Evolutionary conservation across 768 basidiomycete species (phyloP).

Genomic region (Kwoniella europaea): DNA sequence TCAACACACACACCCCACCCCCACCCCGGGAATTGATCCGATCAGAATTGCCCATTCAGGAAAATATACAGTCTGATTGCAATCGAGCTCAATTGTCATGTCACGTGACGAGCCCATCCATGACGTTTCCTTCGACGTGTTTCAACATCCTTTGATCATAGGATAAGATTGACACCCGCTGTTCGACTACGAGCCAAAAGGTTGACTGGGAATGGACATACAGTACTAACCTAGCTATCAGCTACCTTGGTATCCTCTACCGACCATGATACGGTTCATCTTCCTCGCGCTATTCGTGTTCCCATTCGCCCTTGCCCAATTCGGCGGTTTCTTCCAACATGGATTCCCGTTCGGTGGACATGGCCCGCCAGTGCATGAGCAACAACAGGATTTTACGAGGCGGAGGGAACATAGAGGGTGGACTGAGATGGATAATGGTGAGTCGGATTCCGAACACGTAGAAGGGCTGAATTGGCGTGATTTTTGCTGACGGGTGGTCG

Average conservation of each 20-base stretch:
- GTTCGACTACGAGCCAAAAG: no score
- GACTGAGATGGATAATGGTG: slow-evolving; percentile 27
- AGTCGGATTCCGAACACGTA: neutral
- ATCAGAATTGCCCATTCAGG: neutral
- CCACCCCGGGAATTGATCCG: neutral
- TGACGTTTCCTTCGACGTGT: no score
- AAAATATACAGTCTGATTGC: neutral
- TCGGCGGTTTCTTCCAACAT: slow-evolving; percentile 33
- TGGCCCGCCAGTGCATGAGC: slow-evolving; percentile 13
- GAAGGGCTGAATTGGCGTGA: neutral
- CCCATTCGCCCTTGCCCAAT: slow-evolving; percentile 13
- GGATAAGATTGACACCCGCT: no score
- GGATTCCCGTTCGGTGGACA: slow-evolving; percentile 34
- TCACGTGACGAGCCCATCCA: neutral
- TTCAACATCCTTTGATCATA: no score
- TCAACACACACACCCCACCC: no score
- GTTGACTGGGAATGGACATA: no score
- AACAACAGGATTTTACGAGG: slow-evolving; percentile 2
- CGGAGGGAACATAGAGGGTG: slow-evolving; percentile 28
- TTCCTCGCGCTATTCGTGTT: neutral
- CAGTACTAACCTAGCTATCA: no score
- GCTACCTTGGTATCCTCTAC: no score
- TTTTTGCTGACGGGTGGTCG: neutral
- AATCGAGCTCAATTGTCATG: neutral
- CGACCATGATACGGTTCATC: neutral